Conservation (phyloP, 805 yeast genomes). For the Kodamaea restingae region DNA sequence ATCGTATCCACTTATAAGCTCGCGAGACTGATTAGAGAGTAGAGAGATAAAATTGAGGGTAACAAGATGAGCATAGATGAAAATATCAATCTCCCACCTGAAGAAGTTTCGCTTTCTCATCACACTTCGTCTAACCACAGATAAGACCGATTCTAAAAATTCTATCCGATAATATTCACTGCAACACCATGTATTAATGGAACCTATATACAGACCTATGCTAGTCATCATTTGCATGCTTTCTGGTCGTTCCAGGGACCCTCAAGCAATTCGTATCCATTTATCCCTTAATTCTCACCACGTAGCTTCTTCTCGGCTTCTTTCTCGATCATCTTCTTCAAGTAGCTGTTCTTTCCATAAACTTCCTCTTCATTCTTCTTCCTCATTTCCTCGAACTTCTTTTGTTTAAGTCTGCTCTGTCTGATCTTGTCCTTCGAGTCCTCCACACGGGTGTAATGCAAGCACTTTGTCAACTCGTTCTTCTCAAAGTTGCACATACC, state of each 20-base stretch:
- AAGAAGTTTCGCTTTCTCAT: no score
- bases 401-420: conserved; percentile 54
- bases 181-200: neutral
- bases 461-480: conserved; percentile 71
- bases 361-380: conserved; percentile 68
- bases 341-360: conserved; percentile 69
- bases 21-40: no score
- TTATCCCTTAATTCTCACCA: neutral
- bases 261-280: neutral
- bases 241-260: no score
- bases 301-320: conserved; percentile 14
- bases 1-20: no score
- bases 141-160: no score
- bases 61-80: no score
- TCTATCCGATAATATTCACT: no score
- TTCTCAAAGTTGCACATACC: conserved; percentile 86
- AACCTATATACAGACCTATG: neutral
- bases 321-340: conserved; percentile 57
- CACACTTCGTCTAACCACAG: no score
- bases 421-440: conserved; percentile 54
- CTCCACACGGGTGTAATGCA: conserved; percentile 69
- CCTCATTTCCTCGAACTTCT: conserved; percentile 52
- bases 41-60: no score
- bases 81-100: no score
- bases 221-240: no score